Evolutionary conservation across 345 rosid genomes (phyloP).

Genomic region (Trapa bicornis): DNA sequence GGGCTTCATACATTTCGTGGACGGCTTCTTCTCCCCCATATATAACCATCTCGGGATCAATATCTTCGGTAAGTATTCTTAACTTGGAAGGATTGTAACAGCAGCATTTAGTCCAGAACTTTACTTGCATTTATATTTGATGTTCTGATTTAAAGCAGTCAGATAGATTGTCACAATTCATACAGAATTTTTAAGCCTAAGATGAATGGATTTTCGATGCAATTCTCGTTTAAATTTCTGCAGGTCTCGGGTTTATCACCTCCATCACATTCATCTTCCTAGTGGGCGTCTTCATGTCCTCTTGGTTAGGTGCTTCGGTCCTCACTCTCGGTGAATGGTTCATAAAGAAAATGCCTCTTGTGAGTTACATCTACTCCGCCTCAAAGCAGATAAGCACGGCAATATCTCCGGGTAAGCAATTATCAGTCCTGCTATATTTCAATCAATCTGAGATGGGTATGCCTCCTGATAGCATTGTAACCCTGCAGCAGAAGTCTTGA

Average conservation of each 20-base stretch:
- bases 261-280: conserved; percentile 37
- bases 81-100: too few relatives aligned
- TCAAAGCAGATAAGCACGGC: conserved; percentile 50
- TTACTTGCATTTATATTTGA: too few relatives aligned
- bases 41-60: conserved; percentile 42
- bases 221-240: not conserved
- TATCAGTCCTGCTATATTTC: too few relatives aligned
- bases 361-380: conserved; percentile 39
- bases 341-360: conserved; percentile 44
- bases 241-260: conserved; percentile 45
- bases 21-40: conserved; percentile 49
- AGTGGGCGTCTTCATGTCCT: conserved; percentile 51
- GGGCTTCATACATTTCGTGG: conserved; percentile 48
- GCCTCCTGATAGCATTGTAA: not conserved
- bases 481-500: not conserved
- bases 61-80: conserved; percentile 30
- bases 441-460: too few relatives aligned
- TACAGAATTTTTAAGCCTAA: not conserved
- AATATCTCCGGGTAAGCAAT: conserved; percentile 29
- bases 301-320: conserved; percentile 45
- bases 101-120: too few relatives aligned
- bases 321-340: conserved; percentile 44
- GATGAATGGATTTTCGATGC: not conserved
- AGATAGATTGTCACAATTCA: too few relatives aligned
- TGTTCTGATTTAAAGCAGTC: too few relatives aligned